Conservation (phyloP, 495 filamentous ascomycete species). For the Astrothelium subdiscretum region DNA sequence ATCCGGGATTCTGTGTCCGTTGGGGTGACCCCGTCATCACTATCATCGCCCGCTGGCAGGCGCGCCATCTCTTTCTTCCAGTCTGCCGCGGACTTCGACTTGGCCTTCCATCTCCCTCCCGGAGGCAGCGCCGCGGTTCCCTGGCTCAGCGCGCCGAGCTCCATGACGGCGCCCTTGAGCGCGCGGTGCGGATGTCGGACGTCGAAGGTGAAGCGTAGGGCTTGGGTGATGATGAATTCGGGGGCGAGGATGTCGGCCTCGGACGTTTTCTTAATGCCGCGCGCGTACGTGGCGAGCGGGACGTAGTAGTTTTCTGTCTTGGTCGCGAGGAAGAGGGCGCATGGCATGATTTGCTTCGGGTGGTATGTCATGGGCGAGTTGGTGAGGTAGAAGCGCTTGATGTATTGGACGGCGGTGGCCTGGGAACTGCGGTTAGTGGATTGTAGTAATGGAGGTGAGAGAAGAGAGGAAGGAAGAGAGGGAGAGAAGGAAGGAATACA, state of each 20-base stretch:
- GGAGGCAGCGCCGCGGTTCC: conserved; percentile 37
- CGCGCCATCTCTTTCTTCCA: conserved; percentile 28
- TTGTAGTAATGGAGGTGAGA: neutral
- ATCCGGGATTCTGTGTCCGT: conserved; percentile 33
- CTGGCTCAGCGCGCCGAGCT: conserved; percentile 53
- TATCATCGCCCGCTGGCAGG: conserved; percentile 14
- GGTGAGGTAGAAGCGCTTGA: conserved; percentile 86
- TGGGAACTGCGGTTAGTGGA: conserved; percentile 20
- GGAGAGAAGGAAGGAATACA: conserved; percentile 4
- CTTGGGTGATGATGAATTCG: conserved; percentile 85
- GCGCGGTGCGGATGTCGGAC: conserved; percentile 84
- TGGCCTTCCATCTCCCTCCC: conserved; percentile 26
- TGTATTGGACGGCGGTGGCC: conserved; percentile 84
- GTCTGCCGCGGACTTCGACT: conserved; percentile 27
- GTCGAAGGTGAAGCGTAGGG: conserved; percentile 86
- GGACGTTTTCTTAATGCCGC: conserved; percentile 49
- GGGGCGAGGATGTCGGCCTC: conserved; percentile 72
- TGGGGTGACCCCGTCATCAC: too few relatives aligned
- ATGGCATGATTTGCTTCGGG: conserved; percentile 71
- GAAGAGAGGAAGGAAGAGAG: neutral
- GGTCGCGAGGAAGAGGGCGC: conserved; percentile 79
- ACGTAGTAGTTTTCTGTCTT: conserved; percentile 83
- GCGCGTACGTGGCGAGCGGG: conserved; percentile 51
- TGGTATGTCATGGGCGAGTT: conserved; percentile 94
- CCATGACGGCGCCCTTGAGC: conserved; percentile 75